Evolutionary conservation across 2,329 filamentous ascomycete species (phyloP), one percentile per base, ranked within the genome.

Genomic region (Graphilbum ipis-grandicollis): DNA sequence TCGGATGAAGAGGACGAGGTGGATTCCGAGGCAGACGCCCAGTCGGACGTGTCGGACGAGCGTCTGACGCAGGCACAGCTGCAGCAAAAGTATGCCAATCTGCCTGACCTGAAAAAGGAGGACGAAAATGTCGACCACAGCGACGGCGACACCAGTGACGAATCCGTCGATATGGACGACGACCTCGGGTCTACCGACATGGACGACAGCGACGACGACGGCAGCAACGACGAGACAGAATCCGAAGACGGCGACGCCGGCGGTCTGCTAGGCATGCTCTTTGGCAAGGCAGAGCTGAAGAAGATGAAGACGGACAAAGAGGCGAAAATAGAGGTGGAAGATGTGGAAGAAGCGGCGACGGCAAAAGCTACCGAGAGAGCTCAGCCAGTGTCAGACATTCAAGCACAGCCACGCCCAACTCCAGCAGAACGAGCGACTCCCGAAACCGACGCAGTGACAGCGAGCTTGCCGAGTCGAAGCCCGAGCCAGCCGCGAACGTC

Each of bases 91-190:
- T 84, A 83, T 44, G 71, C 72, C 9, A 65, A 75, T 37, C 58
- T 82, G 7, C 73, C 75, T 0, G 62, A 62, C 15, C 42, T 68
- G 4, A 51, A 59, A 13, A 46, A 14, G 37, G 44, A 21, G 18
- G 43, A 44, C 13, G 23, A 50, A 2, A n/a, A n/a, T n/a, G n/a
- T n/a, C n/a, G n/a, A n/a, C n/a, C n/a, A 38, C 2, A 48, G 46
- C 2, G 50, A 48, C 23, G 46, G 56, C 19, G 53, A 53, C 6
- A 72, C 65, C 4, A 70, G 65, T 31, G 74, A 79, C 44, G 73
- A 78, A 49, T 77, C 74, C 2, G 58, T 77, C 18, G 71, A 76
- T 46, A 79, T 79, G 73, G 73, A 78, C 44, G 72, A 77, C 41
- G 72, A 77, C 39, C 55, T 75, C 45, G 71, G 68, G 3, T 72